phyloP scores from a whole-genome alignment of 1,284 basidiomycete genomes.

The Mycena citricolor region DNA sequence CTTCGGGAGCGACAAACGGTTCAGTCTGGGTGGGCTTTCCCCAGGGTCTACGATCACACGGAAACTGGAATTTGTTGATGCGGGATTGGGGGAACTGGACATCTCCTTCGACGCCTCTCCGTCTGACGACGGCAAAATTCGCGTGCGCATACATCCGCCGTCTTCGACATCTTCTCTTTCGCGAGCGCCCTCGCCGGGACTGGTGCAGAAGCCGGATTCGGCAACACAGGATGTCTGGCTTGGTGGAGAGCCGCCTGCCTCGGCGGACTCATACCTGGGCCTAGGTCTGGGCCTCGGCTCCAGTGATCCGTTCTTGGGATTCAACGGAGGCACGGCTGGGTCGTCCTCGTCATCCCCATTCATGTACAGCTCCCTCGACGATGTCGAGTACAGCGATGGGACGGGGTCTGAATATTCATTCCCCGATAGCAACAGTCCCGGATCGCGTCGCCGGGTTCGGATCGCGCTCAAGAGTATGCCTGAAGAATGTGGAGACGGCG shows the following conservation, averaged over 20 bases:
- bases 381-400: constrained; percentile 34
- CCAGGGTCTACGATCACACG: constrained; percentile 34
- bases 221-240: too few relatives aligned
- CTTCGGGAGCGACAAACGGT: constrained; percentile 33
- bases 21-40: constrained; percentile 29
- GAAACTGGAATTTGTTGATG: constrained; percentile 55
- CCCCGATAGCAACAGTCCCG: constrained; percentile 32
- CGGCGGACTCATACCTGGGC: constrained; percentile 14
- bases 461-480: constrained; percentile 66
- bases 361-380: constrained; percentile 33
- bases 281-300: constrained; percentile 21
- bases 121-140: constrained; percentile 67
- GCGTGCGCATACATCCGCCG: constrained; percentile 67
- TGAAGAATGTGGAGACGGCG: constrained; percentile 56
- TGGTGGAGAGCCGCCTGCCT: too few relatives aligned
- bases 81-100: constrained; percentile 56
- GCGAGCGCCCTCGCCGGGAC: constrained; percentile 37
- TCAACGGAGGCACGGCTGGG: constrained; percentile 42
- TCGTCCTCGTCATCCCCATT: constrained; percentile 33
- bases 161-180: constrained; percentile 46
- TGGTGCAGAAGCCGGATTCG: too few relatives aligned
- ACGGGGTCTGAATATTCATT: constrained; percentile 42
- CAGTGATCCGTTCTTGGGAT: constrained; percentile 56
- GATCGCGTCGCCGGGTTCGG: constrained; percentile 50
- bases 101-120: constrained; percentile 69